These are phyloP conservation scores for Pichia inconspicua DNA, from an alignment of 1,139 yeast genomes.

Conservation along the genomic window DNA sequence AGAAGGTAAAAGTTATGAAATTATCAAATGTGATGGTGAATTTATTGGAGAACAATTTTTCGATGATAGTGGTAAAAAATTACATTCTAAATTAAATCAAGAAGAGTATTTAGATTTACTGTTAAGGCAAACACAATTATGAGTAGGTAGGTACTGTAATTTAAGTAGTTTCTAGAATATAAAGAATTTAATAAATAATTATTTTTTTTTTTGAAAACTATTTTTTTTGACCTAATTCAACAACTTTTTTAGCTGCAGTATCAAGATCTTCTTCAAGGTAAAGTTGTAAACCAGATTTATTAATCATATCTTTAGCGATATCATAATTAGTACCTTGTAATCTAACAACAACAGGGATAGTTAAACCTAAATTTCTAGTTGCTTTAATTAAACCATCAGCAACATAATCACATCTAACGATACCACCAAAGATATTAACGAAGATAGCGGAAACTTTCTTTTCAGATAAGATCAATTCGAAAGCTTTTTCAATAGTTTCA, in stretches of 20 bases:
- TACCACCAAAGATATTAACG: slow-evolving; percentile 98
- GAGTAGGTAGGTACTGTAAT: no score
- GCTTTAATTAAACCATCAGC: slow-evolving; percentile 96
- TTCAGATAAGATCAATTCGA: slow-evolving; percentile 86
- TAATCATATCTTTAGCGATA: slow-evolving; percentile 79
- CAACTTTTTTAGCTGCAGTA: slow-evolving; percentile 95
- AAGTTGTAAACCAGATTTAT: slow-evolving; percentile 87
- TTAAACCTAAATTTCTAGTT: slow-evolving; percentile 79
- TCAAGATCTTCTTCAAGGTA: slow-evolving; percentile 89
- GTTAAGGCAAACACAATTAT: slow-evolving; percentile 13
- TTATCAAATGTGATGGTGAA: slow-evolving; percentile 14
- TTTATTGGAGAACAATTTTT: slow-evolving; percentile 28
- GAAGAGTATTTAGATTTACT: slow-evolving; percentile 28
- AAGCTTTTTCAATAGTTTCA: slow-evolving; percentile 94
- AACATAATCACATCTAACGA: slow-evolving; percentile 97
- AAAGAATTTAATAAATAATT: neutral
- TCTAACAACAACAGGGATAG: slow-evolving; percentile 94
- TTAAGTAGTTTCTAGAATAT: neutral
- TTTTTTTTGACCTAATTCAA: slow-evolving; percentile 40
- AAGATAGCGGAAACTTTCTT: slow-evolving; percentile 89
- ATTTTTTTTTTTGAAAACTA: neutral
- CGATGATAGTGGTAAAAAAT: slow-evolving; percentile 31
- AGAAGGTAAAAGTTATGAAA: slow-evolving; percentile 11
- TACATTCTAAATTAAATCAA: slow-evolving; percentile 29
- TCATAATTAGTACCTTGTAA: slow-evolving; percentile 96